Base-by-base conservation (phyloP, 805 yeast species). In the Ogataea angusta region DNA sequence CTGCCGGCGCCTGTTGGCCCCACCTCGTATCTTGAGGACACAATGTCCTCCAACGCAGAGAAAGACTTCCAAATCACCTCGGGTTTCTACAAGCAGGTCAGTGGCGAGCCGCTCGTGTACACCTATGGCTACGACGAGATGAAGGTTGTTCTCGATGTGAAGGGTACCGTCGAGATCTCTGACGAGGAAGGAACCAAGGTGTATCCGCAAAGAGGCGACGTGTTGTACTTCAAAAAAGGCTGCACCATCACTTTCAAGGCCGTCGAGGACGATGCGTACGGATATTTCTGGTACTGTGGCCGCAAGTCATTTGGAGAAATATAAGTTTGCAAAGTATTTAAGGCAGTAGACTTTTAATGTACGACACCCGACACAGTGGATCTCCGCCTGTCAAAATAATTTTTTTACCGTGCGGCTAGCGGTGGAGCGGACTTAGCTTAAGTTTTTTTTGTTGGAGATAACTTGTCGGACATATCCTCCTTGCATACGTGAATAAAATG, bases 21-120 rank as follows among this genome's bases (percentile, higher is more conserved):
- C 67, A 79, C 80, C 58, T 78, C 87, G 7, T 82, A 72, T 67
- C 68, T 81, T 45, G 86, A 85, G 44, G 87, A 81, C 56, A 66
- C 69, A 44, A 70, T 74, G 63, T 68, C 77, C 29, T 72, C 81
- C 15, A 77, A 74, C 17, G 75, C 78, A 34, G 77, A 75, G 44
- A 62, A 68, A 37, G 85, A 75, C 29, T 59, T 76, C 52, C 76
- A 76, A 56, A 76, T 81, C 47, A 62, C 80, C n/a, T 68, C 82
- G 54, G 87, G 87, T 38, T 80, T 82, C 68, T 82, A 69, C 72
- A 72, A 69, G 56, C 85, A 80, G 65, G 81, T 77, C 56, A 63
- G 67, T 43, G 86, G 86, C 41, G 79, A 75, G 54, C 78, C 82
- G 38, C 72, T 81, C 57, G 82, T 75, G 12, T 80, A 78, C 73